A percentile compares a stretch with the other conserved stretches of the same genome.
Evolutionary conservation across 805 yeast species (phyloP).

Genomic region (Lachancea kluyveri): DNA sequence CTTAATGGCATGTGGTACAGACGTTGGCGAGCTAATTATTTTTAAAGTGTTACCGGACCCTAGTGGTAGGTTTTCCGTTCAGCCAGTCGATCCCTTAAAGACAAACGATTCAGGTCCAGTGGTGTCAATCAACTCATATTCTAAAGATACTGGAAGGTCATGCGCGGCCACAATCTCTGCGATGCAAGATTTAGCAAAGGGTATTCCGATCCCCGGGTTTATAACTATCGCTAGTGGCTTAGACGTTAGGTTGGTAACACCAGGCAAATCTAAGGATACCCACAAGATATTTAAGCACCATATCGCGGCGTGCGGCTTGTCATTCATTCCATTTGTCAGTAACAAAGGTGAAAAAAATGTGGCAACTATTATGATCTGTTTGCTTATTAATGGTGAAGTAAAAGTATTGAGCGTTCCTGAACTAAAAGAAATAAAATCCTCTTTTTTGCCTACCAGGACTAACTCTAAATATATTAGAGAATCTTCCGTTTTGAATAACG

Average conservation of each 20-base stretch:
- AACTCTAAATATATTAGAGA: constrained; percentile 37
- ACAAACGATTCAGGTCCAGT: constrained; percentile 46
- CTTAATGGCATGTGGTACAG: constrained; percentile 68
- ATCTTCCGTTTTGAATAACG: constrained; percentile 44
- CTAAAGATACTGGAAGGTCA: constrained; percentile 53
- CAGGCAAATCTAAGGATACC: constrained; percentile 55
- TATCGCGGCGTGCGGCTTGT: constrained; percentile 44
- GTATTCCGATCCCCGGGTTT: constrained; percentile 55
- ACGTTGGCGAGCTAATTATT: constrained; percentile 60
- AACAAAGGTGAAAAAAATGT: constrained; percentile 22
- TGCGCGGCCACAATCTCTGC: constrained; percentile 55
- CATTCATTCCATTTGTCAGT: constrained; percentile 31
- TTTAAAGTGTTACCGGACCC: constrained; percentile 61
- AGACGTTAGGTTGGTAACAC: constrained; percentile 58
- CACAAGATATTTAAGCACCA: constrained; percentile 53
- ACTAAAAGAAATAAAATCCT: constrained; percentile 48
- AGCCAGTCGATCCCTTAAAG: constrained; percentile 41
- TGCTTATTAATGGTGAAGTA: constrained; percentile 42
- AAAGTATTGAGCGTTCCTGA: constrained; percentile 52
- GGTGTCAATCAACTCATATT: constrained; percentile 50
- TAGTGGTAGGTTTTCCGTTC: constrained; percentile 55
- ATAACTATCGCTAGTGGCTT: constrained; percentile 47
- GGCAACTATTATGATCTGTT: constrained; percentile 43
- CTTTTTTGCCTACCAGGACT: constrained; percentile 39
- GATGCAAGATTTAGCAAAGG: constrained; percentile 55